Base-by-base conservation (phyloP, 345 rosid species). In the Microcos paniculata region DNA sequence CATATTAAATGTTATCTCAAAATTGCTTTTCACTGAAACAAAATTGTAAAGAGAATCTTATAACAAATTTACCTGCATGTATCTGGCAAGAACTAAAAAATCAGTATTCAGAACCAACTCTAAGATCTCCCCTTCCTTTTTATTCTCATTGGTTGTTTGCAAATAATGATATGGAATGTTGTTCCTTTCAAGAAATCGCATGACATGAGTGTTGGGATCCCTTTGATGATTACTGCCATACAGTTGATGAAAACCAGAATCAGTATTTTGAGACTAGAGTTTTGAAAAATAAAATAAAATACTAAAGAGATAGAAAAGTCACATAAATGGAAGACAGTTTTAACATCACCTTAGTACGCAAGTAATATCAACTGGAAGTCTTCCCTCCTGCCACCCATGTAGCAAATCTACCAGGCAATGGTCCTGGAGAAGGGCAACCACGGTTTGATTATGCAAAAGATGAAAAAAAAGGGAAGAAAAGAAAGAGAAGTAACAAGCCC, bases 71-170 rank as follows among this genome's bases (percentile, higher is more conserved):
- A 96, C 99, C 98, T 96, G 99, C 98, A 96, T 96, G 82, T 96
- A 96, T 85, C 98, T 92, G 62, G 98, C 99, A 38, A 93, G 98
- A 66, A 96, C 95, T 72, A 96, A 63, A 79, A 96, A 96, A 82
- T 96, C 97, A 8, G 97, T 96, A 79, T 85, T 81, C 85, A 84
- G 87, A 40, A 93, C 93, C 89, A 96, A 82, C 57, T 86, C 92
- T 86, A 93, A 78, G 71, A 92, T 90, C 85, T 93, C 94, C 62
- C 72, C 87, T 77, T 93, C 99, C 80, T 90, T 86, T 75, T 90
- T 80, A 68, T 87, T 83, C 63, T 87, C 94, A 35, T 82, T 70
- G 52, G 82, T 86, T 72, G 90, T 88, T 18, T 45, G 73, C 84
- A 96, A 75, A 84, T 70, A 84, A 87, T 93, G 94, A 84, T 88